phyloP scores from a whole-genome alignment of 2,329 filamentous ascomycete genomes.

The Penicillium thymicola region DNA sequence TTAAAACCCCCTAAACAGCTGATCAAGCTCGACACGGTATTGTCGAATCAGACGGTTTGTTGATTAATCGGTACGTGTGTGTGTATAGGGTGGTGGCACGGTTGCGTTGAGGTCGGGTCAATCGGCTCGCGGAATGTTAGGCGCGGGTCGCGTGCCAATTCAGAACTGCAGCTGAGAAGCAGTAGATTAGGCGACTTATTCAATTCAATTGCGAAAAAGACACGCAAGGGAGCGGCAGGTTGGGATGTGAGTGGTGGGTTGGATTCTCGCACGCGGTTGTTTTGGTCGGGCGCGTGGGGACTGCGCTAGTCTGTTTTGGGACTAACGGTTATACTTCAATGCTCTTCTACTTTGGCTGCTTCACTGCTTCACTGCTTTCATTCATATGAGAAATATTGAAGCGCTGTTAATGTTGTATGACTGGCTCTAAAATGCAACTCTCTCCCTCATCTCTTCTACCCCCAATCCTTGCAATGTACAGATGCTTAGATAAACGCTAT shows the following conservation, averaged over 20 bases:
- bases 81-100: constrained; percentile 4
- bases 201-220: constrained; percentile 1
- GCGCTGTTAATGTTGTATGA: neutral
- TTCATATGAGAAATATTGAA: neutral
- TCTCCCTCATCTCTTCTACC: neutral
- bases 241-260: constrained; percentile 17
- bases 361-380: neutral
- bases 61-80: neutral
- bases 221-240: constrained; percentile 20
- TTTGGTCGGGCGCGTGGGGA: constrained; percentile 42
- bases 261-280: constrained; percentile 38
- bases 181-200: constrained; percentile 3
- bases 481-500: constrained; percentile 23
- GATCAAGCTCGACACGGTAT: neutral
- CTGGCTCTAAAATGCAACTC: neutral
- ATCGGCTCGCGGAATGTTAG: constrained; percentile 6
- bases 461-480: constrained; percentile 11
- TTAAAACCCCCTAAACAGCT: neutral
- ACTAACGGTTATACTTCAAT: constrained; percentile 13
- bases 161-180: neutral
- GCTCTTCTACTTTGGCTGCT: neutral
- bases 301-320: constrained; percentile 34
- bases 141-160: constrained; percentile 8
- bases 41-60: neutral
- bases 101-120: neutral